phyloP scores from a whole-genome alignment of 2,329 filamentous ascomycete species.

The Blastomyces percursus region DNA sequence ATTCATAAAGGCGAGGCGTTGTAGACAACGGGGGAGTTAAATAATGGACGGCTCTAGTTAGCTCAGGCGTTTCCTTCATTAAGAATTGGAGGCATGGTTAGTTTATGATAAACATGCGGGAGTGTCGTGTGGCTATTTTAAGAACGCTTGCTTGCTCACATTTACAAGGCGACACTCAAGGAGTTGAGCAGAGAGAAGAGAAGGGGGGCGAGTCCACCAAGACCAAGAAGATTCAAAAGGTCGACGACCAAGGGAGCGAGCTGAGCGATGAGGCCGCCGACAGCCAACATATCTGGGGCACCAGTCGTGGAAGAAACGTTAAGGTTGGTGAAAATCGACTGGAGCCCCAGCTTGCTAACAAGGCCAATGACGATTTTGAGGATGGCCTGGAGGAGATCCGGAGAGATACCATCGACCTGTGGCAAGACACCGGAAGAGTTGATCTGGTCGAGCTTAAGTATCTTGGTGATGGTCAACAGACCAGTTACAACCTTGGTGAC shows the following conservation, averaged over 20 bases:
- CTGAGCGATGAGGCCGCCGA: conserved; percentile 1
- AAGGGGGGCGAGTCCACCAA: background rate
- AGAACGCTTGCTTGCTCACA: background rate
- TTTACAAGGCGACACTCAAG: background rate
- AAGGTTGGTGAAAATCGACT: background rate
- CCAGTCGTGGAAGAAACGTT: background rate
- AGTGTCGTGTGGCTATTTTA: background rate
- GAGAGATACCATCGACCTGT: background rate
- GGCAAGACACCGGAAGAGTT: background rate
- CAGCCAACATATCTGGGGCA: background rate
- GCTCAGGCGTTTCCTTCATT: background rate
- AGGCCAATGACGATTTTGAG: background rate
- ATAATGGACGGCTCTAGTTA: background rate
- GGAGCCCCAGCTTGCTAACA: background rate
- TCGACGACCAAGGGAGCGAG: background rate
- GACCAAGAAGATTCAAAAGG: background rate
- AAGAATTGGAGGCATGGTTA: background rate
- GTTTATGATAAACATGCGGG: background rate
- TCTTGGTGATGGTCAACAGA: background rate
- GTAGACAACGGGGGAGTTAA: background rate
- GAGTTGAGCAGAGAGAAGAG: background rate
- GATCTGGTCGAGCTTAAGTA: conserved; percentile 2
- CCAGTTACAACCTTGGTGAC: background rate
- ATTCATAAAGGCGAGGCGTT: background rate
- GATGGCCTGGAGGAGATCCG: background rate